Percentiles rank a stretch among this genome's conserved stretches.
Evolutionary conservation across 306 rosid genomes (phyloP).

Genomic region (Vachellia collinsii): DNA sequence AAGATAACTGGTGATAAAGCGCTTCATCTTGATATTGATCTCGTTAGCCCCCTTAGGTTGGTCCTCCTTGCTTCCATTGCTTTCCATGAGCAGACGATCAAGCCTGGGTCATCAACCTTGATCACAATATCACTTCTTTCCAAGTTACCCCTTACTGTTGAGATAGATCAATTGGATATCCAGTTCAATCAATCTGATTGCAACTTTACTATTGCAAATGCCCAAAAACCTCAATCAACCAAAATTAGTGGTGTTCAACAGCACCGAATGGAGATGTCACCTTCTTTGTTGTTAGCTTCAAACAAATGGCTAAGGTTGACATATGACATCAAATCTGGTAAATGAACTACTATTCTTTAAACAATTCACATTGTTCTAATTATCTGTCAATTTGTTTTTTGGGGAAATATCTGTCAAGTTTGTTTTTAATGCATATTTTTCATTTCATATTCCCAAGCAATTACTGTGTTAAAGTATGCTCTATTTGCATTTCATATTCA

Average conservation of each 20-base stretch:
- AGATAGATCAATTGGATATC: slow-evolving; percentile 79
- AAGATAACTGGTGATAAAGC: slow-evolving; percentile 56
- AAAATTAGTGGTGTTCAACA: slow-evolving; percentile 53
- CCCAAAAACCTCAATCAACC: slow-evolving; percentile 54
- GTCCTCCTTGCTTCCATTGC: slow-evolving; percentile 94
- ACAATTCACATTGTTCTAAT: slow-evolving; percentile 18
- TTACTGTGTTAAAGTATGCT: neutral
- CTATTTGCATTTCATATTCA: slow-evolving; percentile 10
- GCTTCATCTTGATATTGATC: slow-evolving; percentile 89
- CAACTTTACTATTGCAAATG: slow-evolving; percentile 70
- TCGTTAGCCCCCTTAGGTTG: slow-evolving; percentile 86
- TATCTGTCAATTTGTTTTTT: slow-evolving; percentile 14
- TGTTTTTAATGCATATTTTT: slow-evolving; percentile 22
- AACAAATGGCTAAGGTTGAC: slow-evolving; percentile 93
- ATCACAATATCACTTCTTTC: slow-evolving; percentile 83
- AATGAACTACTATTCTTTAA: slow-evolving; percentile 23
- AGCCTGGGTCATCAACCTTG: slow-evolving; percentile 68
- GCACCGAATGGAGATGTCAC: slow-evolving; percentile 53
- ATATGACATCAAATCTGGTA: slow-evolving; percentile 81
- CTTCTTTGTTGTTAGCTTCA: slow-evolving; percentile 67
- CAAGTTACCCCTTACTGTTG: slow-evolving; percentile 71
- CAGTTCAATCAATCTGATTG: slow-evolving; percentile 88
- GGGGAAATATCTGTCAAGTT: slow-evolving; percentile 3
- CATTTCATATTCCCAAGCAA: neutral
- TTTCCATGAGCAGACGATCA: slow-evolving; percentile 84